Evolutionary conservation across 129 eudicot species (phyloP), one percentile per base, ranked within the genome.

Genomic region (Helianthus tuberosus): DNA sequence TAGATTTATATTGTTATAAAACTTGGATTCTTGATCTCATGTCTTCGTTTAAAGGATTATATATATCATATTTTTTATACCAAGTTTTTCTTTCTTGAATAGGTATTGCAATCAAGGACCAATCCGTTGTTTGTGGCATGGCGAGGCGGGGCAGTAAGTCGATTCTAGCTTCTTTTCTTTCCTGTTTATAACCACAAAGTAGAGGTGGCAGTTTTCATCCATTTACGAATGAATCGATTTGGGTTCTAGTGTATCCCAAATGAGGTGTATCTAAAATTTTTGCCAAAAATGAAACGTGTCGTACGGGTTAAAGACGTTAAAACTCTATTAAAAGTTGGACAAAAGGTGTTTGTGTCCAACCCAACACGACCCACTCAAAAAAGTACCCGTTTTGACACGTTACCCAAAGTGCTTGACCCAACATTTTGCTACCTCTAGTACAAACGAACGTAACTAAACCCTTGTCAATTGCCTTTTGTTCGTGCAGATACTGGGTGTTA

Each of bases 111-210:
- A 77, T 80, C 97, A 64, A 90, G 98, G 77, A 85, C 93, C 51
- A 80, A 83, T 76, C 96, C 97, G 11, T 67, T 80, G 3, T 77
- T 69, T 80, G 96, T 87, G 65, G 67, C 98, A 60, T 94, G 98
- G 98, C 90, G 93, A 83, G 98, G 97, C 16, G 97, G 96, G 73
- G 98, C 88, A 10, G 98, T 94, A 86, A 87, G 98, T 89, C 17
- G 9, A 73, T 17, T 67, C 36, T 52, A 35, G 16, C 48, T 46
- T 65, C 6, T 15, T 35, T 70, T 78, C 15, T 51, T 69, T 44
- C 35, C 13, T 50, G 36, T 44, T 14, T 14, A 43, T 57, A 58
- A 12, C 5, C 32, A 43, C 57, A 71, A 54, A 55, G 13, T 71
- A 53, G 36, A 36, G 20, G 13, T 11, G 64, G 16, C 64, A 6